Base-by-base conservation (phyloP, 257 asterid genomes). In the Penstemon newberryi region DNA sequence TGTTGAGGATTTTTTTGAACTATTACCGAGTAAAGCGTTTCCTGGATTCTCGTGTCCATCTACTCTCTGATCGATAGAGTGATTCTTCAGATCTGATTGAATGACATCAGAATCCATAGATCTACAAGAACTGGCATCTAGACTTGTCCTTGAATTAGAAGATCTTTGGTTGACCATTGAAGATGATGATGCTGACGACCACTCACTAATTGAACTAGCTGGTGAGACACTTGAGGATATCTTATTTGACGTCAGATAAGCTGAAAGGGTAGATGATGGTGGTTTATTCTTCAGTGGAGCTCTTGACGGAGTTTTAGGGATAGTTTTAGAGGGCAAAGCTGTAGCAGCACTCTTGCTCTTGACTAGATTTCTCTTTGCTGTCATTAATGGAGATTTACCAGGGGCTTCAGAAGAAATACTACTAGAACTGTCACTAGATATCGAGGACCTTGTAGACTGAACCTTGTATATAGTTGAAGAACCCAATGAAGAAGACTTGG, bases 151-250 rank as follows among this genome's bases (percentile, higher is more conserved):
- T 19, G 86, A 79, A 79, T 72, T 84, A 56, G 55, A 74, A 60
- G 75, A 80, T 72, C 73, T 75, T 65, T 62, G 85, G 72, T 79
- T 84, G 74, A 81, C 70, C 65, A 81, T 73, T 52, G 87, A 81
- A 79, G 95, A 87, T 11, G 95, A 87, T 33, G 92, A 78, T 39
- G 95, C 87, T 56, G 96, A 86, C 65, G 99, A 94, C 97, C 96
- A 94, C 69, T 91, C 97, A 77, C 97, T 89, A 60, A 89, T 80
- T 60, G 99, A 94, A 84, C 96, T 91, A 75, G 93, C 85, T 56
- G 99, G 99, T 25, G 99, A 91, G 70, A 83, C 80, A 75, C 80
- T 80, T 49, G 90, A 59, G 67, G 88, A 72, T 62, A 83, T 78
- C 80, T 85, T 88, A 59, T 89, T 65, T 50, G 97, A 76, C 85